These are phyloP conservation scores for Fusarium anthophilum DNA, from an alignment of 2,329 filamentous ascomycete genomes.

Conservation along the genomic window DNA sequence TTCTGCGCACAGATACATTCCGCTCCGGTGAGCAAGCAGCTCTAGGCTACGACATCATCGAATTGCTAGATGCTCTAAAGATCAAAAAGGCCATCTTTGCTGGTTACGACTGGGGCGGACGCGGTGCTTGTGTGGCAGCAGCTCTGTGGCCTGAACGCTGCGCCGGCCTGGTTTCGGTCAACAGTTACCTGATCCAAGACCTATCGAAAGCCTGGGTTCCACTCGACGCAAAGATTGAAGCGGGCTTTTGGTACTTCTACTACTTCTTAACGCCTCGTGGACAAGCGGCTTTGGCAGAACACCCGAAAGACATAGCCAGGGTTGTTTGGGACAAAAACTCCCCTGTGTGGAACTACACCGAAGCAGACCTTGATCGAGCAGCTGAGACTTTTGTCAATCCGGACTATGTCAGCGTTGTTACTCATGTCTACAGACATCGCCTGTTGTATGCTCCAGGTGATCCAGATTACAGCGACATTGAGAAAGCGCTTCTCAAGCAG, in stretches of 20 bases:
- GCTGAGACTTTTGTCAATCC: neutral
- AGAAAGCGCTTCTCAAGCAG: neutral
- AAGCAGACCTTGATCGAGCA: neutral
- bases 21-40: neutral
- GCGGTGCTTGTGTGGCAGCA: neutral
- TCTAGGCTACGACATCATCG: neutral
- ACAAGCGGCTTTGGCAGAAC: neutral
- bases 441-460: neutral
- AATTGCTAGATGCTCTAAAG: neutral
- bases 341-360: neutral
- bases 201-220: neutral
- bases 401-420: neutral
- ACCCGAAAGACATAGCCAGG: neutral
- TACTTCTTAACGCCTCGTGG: neutral
- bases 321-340: neutral
- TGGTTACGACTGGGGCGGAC: neutral
- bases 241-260: neutral
- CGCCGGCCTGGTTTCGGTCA: neutral
- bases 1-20: neutral
- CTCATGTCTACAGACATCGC: neutral
- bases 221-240: neutral
- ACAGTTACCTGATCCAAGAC: neutral
- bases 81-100: neutral
- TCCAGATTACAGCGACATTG: neutral
- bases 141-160: neutral